A percentile compares a stretch with the other conserved stretches of the same genome.
phyloP scores from a whole-genome alignment of 192 early-diverging fungal species.

The Allomyces macrogynus region DNA sequence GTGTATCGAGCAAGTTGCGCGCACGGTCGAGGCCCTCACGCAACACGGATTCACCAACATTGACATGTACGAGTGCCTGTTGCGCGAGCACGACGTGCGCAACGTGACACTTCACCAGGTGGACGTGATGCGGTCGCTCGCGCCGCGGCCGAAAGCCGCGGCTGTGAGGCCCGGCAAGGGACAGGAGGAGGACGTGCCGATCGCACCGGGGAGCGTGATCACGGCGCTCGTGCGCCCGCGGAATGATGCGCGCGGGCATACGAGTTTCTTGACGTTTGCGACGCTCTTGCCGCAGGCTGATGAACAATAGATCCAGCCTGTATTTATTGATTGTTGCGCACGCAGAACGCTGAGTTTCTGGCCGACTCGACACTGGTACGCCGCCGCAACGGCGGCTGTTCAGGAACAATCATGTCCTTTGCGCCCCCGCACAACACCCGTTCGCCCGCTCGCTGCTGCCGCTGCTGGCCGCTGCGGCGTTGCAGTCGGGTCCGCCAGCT shows the following conservation, averaged over 20 bases:
- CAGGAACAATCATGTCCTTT: too few species aligned
- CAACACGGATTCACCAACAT: slow-evolving; percentile 74
- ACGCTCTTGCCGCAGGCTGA: slow-evolving; percentile 32
- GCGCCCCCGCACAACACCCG: too few species aligned
- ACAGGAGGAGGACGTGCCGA: slow-evolving; percentile 9
- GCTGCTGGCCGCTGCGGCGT: too few species aligned
- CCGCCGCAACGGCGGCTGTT: too few species aligned
- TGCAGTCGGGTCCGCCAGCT: too few species aligned
- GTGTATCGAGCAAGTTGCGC: slow-evolving; percentile 85
- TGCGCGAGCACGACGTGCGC: slow-evolving; percentile 53
- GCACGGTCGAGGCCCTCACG: slow-evolving; percentile 51
- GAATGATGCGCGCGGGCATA: slow-evolving; percentile 53
- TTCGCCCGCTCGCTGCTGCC: too few species aligned
- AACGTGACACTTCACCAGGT: slow-evolving; percentile 40
- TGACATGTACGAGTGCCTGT: slow-evolving; percentile 81
- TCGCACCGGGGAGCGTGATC: not conserved
- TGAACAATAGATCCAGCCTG: too few species aligned
- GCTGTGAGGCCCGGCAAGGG: slow-evolving; percentile 10
- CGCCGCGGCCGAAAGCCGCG: slow-evolving; percentile 24
- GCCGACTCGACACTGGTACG: too few species aligned
- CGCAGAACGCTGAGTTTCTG: too few species aligned
- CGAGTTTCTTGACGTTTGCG: slow-evolving; percentile 88
- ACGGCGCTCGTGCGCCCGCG: not conserved
- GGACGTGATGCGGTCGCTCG: slow-evolving; percentile 7
- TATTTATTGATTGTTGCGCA: too few species aligned